Conservation (phyloP, 768 basidiomycete species). For the Amanita polypyramis region DNA sequence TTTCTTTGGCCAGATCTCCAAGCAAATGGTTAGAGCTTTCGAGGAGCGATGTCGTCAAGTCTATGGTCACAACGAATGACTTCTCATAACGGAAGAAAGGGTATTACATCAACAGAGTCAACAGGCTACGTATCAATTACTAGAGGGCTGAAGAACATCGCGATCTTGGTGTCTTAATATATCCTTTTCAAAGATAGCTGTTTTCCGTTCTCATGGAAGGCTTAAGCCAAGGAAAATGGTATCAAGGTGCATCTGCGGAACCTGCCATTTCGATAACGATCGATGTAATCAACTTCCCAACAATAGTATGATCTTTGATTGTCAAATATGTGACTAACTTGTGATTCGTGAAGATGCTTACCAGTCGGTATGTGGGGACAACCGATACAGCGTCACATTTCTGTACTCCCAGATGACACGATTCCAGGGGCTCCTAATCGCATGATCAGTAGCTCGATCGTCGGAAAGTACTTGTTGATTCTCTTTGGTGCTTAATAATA, state of each 20-base stretch:
- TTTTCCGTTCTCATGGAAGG: conserved; percentile 19
- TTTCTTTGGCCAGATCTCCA: conserved; percentile 82
- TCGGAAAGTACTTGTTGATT: conserved; percentile 24
- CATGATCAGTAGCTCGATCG: conserved; percentile 31
- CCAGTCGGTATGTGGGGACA: conserved; percentile 37
- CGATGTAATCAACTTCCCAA: conserved; percentile 39
- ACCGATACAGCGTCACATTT: conserved; percentile 28
- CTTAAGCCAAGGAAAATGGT: conserved; percentile 43
- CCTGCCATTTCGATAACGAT: conserved; percentile 38
- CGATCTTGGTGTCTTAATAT: background rate
- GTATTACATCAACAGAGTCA: background rate
- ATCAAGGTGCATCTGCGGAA: conserved; percentile 27
- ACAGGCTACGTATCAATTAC: background rate
- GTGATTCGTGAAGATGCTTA: background rate
- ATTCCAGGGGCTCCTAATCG: conserved; percentile 32
- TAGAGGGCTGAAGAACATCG: background rate
- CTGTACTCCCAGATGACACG: conserved; percentile 28
- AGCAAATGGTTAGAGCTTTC: conserved; percentile 87
- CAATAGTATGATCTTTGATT: conserved; percentile 32
- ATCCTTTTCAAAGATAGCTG: conserved; percentile 7
- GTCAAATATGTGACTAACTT: background rate
- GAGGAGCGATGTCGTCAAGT: conserved; percentile 71
- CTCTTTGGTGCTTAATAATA: conserved; percentile 20
- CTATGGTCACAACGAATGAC: conserved; percentile 38
- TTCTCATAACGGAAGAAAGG: no score